Evolutionary conservation across 306 rosid species (phyloP).

Genomic region (Cicer judaicum): DNA sequence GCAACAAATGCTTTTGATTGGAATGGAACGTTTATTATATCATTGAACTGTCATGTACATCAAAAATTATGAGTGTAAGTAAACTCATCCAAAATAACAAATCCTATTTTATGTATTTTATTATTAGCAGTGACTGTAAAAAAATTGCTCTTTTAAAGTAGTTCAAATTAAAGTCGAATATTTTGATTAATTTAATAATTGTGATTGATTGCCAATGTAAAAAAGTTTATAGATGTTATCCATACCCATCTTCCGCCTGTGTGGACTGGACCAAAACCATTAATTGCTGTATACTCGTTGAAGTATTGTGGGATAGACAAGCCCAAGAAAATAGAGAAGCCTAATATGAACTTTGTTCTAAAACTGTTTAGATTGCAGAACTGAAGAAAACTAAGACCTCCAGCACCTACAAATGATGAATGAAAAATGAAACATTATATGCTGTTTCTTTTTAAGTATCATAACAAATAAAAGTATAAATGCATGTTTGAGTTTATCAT

Average conservation of each 20-base stretch:
- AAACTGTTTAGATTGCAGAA: slow-evolving; percentile 96
- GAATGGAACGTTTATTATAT: slow-evolving; percentile 92
- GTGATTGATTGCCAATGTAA: too few relatives aligned
- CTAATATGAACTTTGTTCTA: slow-evolving; percentile 87
- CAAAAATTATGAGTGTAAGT: slow-evolving; percentile 21
- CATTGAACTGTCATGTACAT: slow-evolving; percentile 74
- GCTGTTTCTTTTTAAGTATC: slow-evolving; percentile 12
- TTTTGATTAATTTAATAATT: not conserved
- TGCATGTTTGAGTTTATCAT: not conserved
- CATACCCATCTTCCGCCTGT: slow-evolving; percentile 89
- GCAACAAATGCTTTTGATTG: slow-evolving; percentile 93
- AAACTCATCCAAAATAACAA: slow-evolving; percentile 5
- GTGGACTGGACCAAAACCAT: slow-evolving; percentile 94
- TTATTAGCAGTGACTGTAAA: not conserved
- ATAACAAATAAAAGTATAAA: slow-evolving; percentile 6
- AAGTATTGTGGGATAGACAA: slow-evolving; percentile 94
- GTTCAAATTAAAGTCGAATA: not conserved
- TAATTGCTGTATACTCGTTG: slow-evolving; percentile 84
- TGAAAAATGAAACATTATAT: slow-evolving; percentile 15
- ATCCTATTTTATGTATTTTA: not conserved
- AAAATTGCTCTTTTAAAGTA: too few relatives aligned
- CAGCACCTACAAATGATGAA: slow-evolving; percentile 57
- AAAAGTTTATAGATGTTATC: not conserved
- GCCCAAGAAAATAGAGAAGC: slow-evolving; percentile 94
- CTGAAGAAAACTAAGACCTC: slow-evolving; percentile 91